Evolutionary conservation across 768 basidiomycete species (phyloP).

Genomic region (Russula foetens): DNA sequence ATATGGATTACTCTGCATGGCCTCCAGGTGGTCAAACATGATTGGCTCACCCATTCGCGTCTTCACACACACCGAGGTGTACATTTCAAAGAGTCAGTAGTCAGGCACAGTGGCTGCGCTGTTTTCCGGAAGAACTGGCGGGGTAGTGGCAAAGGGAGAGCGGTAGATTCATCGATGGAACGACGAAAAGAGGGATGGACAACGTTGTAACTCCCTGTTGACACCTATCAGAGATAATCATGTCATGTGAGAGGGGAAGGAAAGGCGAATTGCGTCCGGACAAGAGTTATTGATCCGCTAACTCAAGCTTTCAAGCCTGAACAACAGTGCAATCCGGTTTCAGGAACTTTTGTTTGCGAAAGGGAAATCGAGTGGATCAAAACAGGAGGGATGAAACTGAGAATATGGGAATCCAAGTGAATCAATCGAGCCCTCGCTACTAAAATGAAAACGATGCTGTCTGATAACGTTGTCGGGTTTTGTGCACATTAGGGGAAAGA

Average conservation of each 20-base stretch:
- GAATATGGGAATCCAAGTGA: conserved; percentile 1
- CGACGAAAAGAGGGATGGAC: neutral
- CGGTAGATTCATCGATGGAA: neutral
- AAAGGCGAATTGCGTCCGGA: neutral
- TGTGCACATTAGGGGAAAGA: neutral
- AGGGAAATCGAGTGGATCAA: neutral
- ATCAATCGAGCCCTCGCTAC: neutral
- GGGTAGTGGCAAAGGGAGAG: neutral
- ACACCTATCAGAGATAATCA: conserved; percentile 1
- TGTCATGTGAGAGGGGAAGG: neutral
- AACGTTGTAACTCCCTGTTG: neutral
- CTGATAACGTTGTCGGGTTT: conserved; percentile 7
- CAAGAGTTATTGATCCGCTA: neutral
- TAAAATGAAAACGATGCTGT: neutral
- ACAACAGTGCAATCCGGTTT: neutral
- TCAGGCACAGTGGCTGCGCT: neutral
- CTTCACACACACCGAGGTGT: neutral
- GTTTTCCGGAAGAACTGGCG: neutral
- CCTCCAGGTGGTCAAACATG: neutral
- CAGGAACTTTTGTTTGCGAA: neutral
- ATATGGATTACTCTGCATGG: neutral
- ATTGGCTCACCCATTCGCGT: neutral
- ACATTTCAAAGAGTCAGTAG: neutral
- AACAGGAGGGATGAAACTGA: neutral
- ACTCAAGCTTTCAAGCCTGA: neutral